Evolutionary conservation across 2,329 filamentous ascomycete species (phyloP).

Genomic region (Fusarium napiforme): DNA sequence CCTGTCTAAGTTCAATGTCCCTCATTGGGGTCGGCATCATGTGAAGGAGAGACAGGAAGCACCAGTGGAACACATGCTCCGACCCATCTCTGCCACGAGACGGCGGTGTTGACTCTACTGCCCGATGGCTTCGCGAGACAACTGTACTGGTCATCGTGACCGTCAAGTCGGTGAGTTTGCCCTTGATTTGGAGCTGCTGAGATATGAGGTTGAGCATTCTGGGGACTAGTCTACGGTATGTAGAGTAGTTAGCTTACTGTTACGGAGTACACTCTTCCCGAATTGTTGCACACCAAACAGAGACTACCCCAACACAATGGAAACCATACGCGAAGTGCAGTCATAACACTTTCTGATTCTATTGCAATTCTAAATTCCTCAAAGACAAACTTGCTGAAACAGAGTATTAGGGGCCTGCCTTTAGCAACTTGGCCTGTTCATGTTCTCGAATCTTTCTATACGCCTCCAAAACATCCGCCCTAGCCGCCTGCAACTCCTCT

Average conservation of each 20-base stretch:
- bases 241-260: not conserved
- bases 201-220: not conserved
- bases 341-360: not conserved
- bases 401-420: constrained; percentile 13
- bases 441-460: constrained; percentile 53
- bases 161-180: not conserved
- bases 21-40: not conserved
- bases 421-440: constrained; percentile 50
- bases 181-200: not conserved
- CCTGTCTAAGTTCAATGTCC: constrained; percentile 5
- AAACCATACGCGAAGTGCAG: not conserved
- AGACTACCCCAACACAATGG: not conserved
- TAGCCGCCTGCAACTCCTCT: constrained; percentile 52
- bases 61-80: not conserved
- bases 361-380: not conserved
- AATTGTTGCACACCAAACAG: not conserved
- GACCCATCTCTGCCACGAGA: not conserved
- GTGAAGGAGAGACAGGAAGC: not conserved
- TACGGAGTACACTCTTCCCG: not conserved
- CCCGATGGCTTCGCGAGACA: not conserved
- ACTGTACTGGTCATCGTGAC: not conserved
- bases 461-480: constrained; percentile 52
- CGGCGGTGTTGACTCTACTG: not conserved
- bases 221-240: too few relatives aligned
- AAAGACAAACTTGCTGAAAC: constrained; percentile 4